Evolutionary conservation across 2,329 filamentous ascomycete genomes (phyloP), one percentile per base, ranked within the genome.

Genomic region (Colletotrichum somersetense): DNA sequence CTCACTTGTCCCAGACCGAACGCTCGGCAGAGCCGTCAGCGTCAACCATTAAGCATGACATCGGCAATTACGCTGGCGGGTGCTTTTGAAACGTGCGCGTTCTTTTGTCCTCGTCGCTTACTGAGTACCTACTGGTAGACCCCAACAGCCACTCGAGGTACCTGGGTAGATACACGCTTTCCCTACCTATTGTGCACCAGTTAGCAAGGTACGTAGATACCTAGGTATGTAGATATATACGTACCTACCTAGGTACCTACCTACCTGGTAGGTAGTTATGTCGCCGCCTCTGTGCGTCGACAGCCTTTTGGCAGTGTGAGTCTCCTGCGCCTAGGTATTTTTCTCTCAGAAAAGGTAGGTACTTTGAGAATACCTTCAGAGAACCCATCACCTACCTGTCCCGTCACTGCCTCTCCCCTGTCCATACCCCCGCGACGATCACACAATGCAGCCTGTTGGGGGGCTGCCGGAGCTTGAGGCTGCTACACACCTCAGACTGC

Each of bases 401-500:
- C 16, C 52, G 52, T 55, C 52, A 16, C 16, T 35, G 18, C 67
- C 26, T 35, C 30, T 40, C 38, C 38, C 62, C 65, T 38, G 46
- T 26, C 3, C 56, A 44, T 16, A 56, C 40, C 67, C 66, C 50
- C n/a, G 62, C 58, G 71, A 30, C 56, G 67, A 71, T 73, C 71
- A 73, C n/a, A 66, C 67, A 67, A 71, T 56, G 48, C 50, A 58
- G 42, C 67, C 65, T 7, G n/a, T 66, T 56, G 30, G 58, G 14
- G 50, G 58, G 48, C 42, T 42, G 56, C 48, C 40, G 48, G 62
- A 57, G 40, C 67, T 56, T 48, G 66, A 62, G 65, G 69, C 71
- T 73, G 71, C 67, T 71, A 72, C 67, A 62, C 44, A 66, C 56
- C 62, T 63, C 71, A 62, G 52, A 73, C 67, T 63, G 57, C 38